Evolutionary conservation across 345 rosid species (phyloP).

Genomic region (Eucalyptus sp.): DNA sequence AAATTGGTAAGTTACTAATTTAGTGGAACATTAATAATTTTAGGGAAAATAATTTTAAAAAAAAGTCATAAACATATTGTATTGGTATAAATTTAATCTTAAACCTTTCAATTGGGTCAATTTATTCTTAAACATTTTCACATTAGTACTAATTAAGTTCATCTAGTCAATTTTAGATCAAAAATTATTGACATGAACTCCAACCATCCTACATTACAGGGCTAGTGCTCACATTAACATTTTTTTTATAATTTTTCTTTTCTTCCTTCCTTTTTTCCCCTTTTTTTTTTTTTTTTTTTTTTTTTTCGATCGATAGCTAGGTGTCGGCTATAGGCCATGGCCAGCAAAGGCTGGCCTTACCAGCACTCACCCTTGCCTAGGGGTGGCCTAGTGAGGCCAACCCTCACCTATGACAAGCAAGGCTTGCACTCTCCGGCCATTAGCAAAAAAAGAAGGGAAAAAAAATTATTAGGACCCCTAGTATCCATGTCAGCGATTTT

Average conservation of each 20-base stretch:
- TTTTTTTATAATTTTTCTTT: no score
- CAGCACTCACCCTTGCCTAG: rapidly evolving
- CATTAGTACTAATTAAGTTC: not conserved
- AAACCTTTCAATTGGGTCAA: no score
- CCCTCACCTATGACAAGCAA: rapidly evolving
- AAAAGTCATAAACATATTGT: not conserved
- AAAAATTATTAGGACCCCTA: rapidly evolving
- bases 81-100: rapidly evolving
- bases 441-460: not conserved
- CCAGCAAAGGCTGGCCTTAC: not conserved
- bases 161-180: not conserved
- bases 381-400: not conserved
- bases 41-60: not conserved
- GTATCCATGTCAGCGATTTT: no score
- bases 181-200: not conserved
- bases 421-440: not conserved
- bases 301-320: not conserved
- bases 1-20: not conserved
- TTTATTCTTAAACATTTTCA: not conserved
- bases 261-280: not conserved
- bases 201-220: no score
- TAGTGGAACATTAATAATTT: not conserved
- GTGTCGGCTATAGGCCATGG: rapidly evolving
- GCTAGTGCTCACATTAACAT: not conserved
- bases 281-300: rapidly evolving